Base-by-base conservation (phyloP, 805 yeast genomes). In the Kuraishia hungarica region DNA sequence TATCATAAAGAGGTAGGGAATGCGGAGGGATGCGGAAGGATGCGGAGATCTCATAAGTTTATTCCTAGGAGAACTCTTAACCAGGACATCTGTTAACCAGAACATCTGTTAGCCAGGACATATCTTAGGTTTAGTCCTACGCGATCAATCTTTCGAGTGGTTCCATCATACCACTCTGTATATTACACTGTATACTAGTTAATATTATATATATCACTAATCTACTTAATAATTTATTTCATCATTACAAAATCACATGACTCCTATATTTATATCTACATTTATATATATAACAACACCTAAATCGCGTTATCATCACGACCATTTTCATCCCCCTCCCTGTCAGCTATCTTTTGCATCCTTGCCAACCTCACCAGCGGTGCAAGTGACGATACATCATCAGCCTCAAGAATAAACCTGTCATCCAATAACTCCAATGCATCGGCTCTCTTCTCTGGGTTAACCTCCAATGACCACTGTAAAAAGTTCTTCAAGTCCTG, bases 401-500 rank as follows among this genome's bases (percentile, higher is more conserved):
- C 89, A 8, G 87, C 82, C 47, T 82, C 79, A 20, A 67, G 58
- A 49, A 87, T 83, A 59, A 89, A 90, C 54, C 78, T 79, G 65
- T 88, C 89, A 23, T 72, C 66, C 53, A 93, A 74, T 59, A 93
- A 74, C 60, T 89, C 86, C 39, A 78, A 78, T 0, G 97, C 91
- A 57, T 86, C 81, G 0, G 88, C 91, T 66, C 98, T 79, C 60
- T 82, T 81, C 29, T 87, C 90, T 26, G 91, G 86, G 61, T 88
- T 87, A 29, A 92, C 97, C 60, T 85, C 88, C 58, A 93, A 75
- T 67, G 94, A 86, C 78, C 85, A 79, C 39, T 83, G 79, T 64
- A 94, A 76, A 64, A 94, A 94, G 53, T 77, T 72, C 61, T 84
- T 81, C 65, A 94, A 74, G 21, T 77, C 79, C 51, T 78, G 72